Conservation (phyloP, 75 land plant species). For the Azolla pinnata region DNA sequence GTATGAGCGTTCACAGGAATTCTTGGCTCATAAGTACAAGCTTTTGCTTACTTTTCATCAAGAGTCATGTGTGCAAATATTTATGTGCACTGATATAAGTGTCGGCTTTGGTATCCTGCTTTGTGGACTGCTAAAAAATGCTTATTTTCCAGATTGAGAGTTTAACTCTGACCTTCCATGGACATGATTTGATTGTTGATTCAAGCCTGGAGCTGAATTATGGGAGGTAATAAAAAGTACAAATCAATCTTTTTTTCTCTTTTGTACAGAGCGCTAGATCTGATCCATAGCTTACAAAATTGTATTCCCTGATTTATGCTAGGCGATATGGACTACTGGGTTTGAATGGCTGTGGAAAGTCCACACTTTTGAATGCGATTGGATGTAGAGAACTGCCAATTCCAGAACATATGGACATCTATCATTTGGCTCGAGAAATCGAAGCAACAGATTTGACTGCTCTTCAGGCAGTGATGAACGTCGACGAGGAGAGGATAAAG, state of each 20-base stretch:
- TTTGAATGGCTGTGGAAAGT: constrained; percentile 91
- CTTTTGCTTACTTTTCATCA: no score
- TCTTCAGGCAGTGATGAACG: constrained; percentile 61
- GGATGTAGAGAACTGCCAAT: constrained; percentile 75
- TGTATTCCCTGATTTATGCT: no score
- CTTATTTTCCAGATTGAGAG: constrained; percentile 73
- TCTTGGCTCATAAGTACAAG: no score
- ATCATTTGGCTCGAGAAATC: constrained; percentile 69
- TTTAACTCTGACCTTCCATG: constrained; percentile 87
- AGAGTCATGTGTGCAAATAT: no score
- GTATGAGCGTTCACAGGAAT: no score
- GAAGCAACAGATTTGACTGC: constrained; percentile 92
- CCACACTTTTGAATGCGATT: constrained; percentile 66
- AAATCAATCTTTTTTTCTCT: no score
- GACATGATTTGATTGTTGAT: constrained; percentile 89
- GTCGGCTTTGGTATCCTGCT: no score
- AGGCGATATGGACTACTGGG: constrained; percentile 90
- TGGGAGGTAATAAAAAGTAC: constrained; percentile 97
- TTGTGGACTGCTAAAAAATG: no score
- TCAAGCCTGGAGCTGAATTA: constrained; percentile 84
- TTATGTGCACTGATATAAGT: no score
- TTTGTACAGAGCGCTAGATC: no score
- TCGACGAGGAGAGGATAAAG: constrained; percentile 71
- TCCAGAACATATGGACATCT: constrained; percentile 93
- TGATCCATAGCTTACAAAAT: no score